Evolutionary conservation across 2,329 filamentous ascomycete species (phyloP), one percentile per base, ranked within the genome.

Genomic region (Clarireedia homoeocarpa): DNA sequence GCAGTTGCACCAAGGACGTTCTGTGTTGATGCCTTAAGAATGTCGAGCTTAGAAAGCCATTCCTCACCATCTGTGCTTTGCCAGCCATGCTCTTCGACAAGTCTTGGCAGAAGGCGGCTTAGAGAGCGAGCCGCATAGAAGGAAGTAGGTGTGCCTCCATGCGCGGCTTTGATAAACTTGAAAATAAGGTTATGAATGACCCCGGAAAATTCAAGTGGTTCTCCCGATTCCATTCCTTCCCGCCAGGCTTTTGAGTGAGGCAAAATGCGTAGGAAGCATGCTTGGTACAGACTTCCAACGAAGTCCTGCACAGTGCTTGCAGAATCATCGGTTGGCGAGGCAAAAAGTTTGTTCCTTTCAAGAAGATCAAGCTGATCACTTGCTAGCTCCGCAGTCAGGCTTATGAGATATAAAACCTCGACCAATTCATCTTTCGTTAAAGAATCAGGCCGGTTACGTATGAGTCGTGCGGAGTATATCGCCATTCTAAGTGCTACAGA

Each of bases 401-500:
- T 73, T 4, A 83, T 72, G 1, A 78, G 70, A 58, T 77, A 77
- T 1, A 84, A 52, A 1, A 83, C 63, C 55, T 84, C 77, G 7
- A 76, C 69, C 51, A 77, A 75, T 20, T 73, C 71, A 2, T 72
- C 66, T 2, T 66, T 64, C 0, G 78, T 72, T 0, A 81, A 59
- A 0, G 69, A 62, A 0, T 71, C 62, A 0, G 77, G 55, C 2
- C 73, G 63, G 9, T 77, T 62, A 0, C 0, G 70, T 65, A 91
- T 67, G 0, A 94, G 68, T 49, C 77, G 78, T 5, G 77, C 75
- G 0, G 83, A 79, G 68, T 91, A 96, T 49, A 86, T 76, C 1
- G 86, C 83, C 74, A 95, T 88, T 55, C 92, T 80, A 14, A 89
- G 81, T 1, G 89, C 83, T 53, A 88, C 75, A 2, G 89, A 89